Evolutionary conservation across 192 early-diverging fungal genomes (phyloP), one percentile per base, ranked within the genome.

Genomic region (Coemansia sp.): DNA sequence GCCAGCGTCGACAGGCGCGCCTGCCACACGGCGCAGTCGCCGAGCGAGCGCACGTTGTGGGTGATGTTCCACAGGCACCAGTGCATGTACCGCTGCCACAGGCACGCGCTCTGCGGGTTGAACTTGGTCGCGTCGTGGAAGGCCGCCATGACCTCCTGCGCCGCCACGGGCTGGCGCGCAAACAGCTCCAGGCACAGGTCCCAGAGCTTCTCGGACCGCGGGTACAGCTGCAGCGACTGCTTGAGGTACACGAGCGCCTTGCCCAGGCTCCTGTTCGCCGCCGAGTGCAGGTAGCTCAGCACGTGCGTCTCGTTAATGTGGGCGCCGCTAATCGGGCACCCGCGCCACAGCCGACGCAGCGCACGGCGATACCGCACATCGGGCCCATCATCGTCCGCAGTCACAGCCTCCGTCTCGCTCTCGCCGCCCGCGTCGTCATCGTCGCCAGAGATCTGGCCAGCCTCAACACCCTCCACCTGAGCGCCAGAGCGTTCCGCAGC

Each of bases 131-230:
- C 77, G 41, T 79, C 77, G 11, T 64, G 59, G 48, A 79, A 79
- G 13, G 72, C 68, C 2, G 77, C 63, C 29, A 74, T 50, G 42
- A 64, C 44, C 41, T 79, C 77, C 19, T 67, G 39, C 0, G 68
- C 57, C 2, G 59, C 29, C 5, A 62, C 62, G 2, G 37, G n/a
- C 29, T 79, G 77, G 33, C 72, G 68, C 17, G 67, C 39, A 48
- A 74, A 79, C 41, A 79, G 72, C 65, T 79, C 77, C 27, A 79
- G 42, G 36, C 74, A 79, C 14, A 79, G 29, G 40, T 79, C 77
- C 77, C 77, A 79, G 39, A 79, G 77, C 34, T 64, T 50, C 50
- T 79, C 77, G 10, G 77, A 74, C 5, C 59, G 45, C 7, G 77
- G 77, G 10, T 64, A 40, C 39, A n/a, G 19, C 50, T 74, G 71